Percentiles rank a stretch among this genome's conserved stretches.
Evolutionary conservation across 306 rosid genomes (phyloP).

Genomic region (Pachyrhizus erosus): DNA sequence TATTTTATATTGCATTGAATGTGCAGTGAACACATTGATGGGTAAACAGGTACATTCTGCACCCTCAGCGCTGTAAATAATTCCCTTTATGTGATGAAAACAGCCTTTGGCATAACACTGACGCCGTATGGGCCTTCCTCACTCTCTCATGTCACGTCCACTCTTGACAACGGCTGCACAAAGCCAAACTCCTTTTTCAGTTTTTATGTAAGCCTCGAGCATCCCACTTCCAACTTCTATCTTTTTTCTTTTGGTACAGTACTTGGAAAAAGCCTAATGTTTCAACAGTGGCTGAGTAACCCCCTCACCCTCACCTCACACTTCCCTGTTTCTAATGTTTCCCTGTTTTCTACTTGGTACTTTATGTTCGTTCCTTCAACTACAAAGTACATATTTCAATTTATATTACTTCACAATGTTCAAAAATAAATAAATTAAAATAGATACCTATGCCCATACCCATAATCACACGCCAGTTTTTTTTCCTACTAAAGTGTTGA

Average conservation of each 20-base stretch:
- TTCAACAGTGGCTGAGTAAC: slow-evolving; percentile 6
- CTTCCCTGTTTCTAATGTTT: slow-evolving; percentile 37
- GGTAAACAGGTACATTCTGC: slow-evolving; percentile 46
- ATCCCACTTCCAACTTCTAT: slow-evolving; percentile 45
- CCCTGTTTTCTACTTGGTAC: slow-evolving; percentile 42
- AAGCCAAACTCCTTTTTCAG: slow-evolving; percentile 47
- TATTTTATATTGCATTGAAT: slow-evolving; percentile 34
- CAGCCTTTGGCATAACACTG: slow-evolving; percentile 52
- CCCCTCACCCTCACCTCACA: slow-evolving; percentile 37
- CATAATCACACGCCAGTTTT: no score
- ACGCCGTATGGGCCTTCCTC: slow-evolving; percentile 59
- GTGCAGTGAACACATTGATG: slow-evolving; percentile 51
- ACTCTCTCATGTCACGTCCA: slow-evolving; percentile 65
- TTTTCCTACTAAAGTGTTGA: no score
- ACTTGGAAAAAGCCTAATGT: slow-evolving; percentile 34
- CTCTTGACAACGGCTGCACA: slow-evolving; percentile 57
- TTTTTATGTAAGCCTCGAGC: slow-evolving; percentile 36
- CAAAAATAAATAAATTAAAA: neutral
- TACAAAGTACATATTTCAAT: slow-evolving; percentile 22
- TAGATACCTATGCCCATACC: no score
- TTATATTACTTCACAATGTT: neutral
- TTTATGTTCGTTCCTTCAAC: slow-evolving; percentile 27
- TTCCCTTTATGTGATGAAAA: slow-evolving; percentile 36
- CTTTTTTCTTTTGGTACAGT: slow-evolving; percentile 46
- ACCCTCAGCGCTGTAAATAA: slow-evolving; percentile 36